Conservation (phyloP, 1,284 basidiomycete genomes). For the Leucoagaricus sp. region DNA sequence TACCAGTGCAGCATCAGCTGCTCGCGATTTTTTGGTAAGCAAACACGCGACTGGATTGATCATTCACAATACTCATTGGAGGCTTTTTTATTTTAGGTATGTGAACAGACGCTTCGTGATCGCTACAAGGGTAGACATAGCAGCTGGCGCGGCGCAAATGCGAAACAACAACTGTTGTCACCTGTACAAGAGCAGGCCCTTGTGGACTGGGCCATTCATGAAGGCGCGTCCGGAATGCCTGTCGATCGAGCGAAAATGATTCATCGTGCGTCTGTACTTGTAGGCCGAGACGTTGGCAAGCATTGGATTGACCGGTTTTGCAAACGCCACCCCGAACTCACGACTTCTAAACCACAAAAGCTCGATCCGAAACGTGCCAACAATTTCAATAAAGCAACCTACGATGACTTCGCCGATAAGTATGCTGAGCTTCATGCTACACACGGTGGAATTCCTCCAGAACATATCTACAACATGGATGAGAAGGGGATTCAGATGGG, state of each 20-base stretch:
- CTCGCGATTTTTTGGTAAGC: no score
- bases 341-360: neutral
- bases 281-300: neutral
- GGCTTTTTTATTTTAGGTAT: neutral
- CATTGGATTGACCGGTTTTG: constrained; percentile 6
- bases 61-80: no score
- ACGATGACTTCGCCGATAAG: constrained; percentile 17
- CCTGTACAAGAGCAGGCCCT: neutral
- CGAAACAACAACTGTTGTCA: neutral
- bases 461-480: constrained; percentile 27
- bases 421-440: neutral
- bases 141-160: neutral
- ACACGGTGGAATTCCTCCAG: constrained; percentile 19
- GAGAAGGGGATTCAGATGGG: constrained; percentile 27
- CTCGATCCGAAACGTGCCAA: constrained; percentile 19
- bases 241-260: neutral
- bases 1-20: no score
- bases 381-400: constrained; percentile 18
- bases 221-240: neutral
- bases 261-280: constrained; percentile 3
- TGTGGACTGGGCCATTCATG: neutral
- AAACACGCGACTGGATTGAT: no score
- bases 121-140: neutral
- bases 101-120: neutral
- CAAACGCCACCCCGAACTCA: constrained; percentile 4